Evolutionary conservation across 1,284 basidiomycete genomes (phyloP).

Genomic region (Microbotryum violaceum): DNA sequence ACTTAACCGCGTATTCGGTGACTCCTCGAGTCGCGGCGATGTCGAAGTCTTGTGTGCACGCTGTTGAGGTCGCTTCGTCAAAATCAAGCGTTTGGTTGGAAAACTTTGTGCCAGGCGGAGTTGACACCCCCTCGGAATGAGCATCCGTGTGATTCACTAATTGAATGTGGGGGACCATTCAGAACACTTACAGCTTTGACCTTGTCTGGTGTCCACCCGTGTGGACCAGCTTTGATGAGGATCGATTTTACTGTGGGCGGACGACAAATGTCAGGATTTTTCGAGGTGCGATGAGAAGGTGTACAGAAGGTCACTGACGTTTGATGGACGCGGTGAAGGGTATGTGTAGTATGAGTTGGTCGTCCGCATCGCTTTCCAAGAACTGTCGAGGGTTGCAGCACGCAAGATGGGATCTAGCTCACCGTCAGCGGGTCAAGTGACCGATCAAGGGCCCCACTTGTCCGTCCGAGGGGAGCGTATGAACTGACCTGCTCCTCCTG

Average conservation of each 20-base stretch:
- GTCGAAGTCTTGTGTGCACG: constrained; percentile 34
- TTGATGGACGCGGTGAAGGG: constrained; percentile 36
- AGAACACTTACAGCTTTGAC: constrained; percentile 22
- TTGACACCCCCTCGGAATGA: no score
- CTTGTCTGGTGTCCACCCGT: constrained; percentile 29
- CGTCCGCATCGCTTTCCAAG: constrained; percentile 32
- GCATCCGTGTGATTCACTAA: no score
- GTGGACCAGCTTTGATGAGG: constrained; percentile 33
- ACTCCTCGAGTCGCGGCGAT: constrained; percentile 28
- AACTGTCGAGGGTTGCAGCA: constrained; percentile 4
- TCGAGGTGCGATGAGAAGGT: neutral
- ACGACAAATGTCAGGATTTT: neutral
- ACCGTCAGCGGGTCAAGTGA: neutral
- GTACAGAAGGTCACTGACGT: constrained; percentile 3
- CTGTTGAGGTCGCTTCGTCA: constrained; percentile 30
- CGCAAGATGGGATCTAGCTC: constrained; percentile 8
- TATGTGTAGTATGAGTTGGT: constrained; percentile 33
- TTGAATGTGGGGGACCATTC: no score
- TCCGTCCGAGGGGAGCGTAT: constrained; percentile 2
- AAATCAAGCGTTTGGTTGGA: constrained; percentile 35
- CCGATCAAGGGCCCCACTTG: neutral
- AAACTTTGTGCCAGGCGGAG: constrained; percentile 13
- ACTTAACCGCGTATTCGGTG: constrained; percentile 34
- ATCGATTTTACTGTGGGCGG: constrained; percentile 29
- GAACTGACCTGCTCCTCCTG: constrained; percentile 24